phyloP scores from a whole-genome alignment of 805 yeast species.

The Grigorovia humatica region DNA sequence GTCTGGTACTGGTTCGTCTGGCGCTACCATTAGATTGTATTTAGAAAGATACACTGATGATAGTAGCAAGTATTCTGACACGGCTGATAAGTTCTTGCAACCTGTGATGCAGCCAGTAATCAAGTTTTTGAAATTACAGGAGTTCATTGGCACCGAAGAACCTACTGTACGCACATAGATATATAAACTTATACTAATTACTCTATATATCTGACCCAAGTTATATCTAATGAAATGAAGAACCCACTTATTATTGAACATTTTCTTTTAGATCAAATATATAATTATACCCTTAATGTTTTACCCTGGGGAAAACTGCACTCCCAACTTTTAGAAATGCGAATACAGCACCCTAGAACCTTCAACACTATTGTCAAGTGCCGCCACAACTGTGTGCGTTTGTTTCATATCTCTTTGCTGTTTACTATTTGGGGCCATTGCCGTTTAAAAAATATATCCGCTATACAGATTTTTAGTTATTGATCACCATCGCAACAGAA shows the following conservation, averaged over 20 bases:
- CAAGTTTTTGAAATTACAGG: conserved; percentile 58
- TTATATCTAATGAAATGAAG: neutral
- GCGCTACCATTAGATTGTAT: conserved; percentile 92
- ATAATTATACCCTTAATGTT: too few species aligned
- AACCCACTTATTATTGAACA: neutral
- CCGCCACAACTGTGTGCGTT: neutral
- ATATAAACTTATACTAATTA: neutral
- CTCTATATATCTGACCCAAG: neutral
- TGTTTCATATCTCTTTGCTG: neutral
- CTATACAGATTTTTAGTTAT: neutral
- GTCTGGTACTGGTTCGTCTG: conserved; percentile 96
- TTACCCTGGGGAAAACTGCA: too few species aligned
- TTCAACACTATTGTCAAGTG: too few species aligned
- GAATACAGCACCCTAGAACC: too few species aligned
- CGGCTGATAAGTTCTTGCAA: conserved; percentile 61
- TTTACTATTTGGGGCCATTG: neutral
- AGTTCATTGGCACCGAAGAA: conserved; percentile 66
- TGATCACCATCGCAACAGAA: neutral
- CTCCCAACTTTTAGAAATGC: too few species aligned
- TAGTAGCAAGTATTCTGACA: conserved; percentile 34
- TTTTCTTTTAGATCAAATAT: neutral
- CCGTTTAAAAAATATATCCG: neutral
- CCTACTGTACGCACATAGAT: conserved; percentile 58
- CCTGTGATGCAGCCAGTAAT: conserved; percentile 55
- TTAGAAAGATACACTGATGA: conserved; percentile 75